Evolutionary conservation across 768 basidiomycete species (phyloP).

Genomic region (Leccinum arenicola): DNA sequence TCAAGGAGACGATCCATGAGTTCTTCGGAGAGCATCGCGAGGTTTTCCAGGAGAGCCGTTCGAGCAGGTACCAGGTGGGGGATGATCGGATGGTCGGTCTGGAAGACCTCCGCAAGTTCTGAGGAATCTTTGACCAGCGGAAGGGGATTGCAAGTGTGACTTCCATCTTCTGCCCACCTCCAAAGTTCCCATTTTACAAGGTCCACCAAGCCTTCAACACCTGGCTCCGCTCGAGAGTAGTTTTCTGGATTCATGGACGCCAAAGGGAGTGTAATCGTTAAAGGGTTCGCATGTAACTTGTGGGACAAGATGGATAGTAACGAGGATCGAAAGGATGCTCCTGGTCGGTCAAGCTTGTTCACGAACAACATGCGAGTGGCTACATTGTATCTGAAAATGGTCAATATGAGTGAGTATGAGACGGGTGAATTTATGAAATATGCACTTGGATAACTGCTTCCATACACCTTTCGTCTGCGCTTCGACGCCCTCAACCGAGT

Average conservation of each 20-base stretch:
- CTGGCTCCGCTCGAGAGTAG: slow-evolving; percentile 75
- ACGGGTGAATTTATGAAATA: slow-evolving; percentile 19
- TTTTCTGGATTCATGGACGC: slow-evolving; percentile 68
- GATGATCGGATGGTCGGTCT: slow-evolving; percentile 62
- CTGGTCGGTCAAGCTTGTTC: slow-evolving; percentile 87
- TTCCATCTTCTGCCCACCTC: slow-evolving; percentile 63
- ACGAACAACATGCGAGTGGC: slow-evolving; percentile 75
- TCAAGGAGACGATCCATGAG: slow-evolving; percentile 72
- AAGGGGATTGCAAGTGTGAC: slow-evolving; percentile 41
- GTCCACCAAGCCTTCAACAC: slow-evolving; percentile 81
- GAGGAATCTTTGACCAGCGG: slow-evolving; percentile 50
- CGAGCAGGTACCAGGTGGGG: slow-evolving; percentile 67
- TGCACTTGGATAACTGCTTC: slow-evolving; percentile 81
- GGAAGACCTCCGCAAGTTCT: slow-evolving; percentile 42
- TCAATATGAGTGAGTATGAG: slow-evolving; percentile 1
- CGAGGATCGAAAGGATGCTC: slow-evolving; percentile 74
- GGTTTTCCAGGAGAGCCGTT: slow-evolving; percentile 66
- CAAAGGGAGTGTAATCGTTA: slow-evolving; percentile 68
- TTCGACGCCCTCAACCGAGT: slow-evolving; percentile 90
- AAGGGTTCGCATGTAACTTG: slow-evolving; percentile 71
- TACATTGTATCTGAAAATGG: slow-evolving; percentile 65
- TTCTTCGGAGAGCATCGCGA: slow-evolving; percentile 77
- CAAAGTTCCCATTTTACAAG: slow-evolving; percentile 82
- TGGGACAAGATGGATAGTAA: slow-evolving; percentile 71
- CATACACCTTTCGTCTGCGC: slow-evolving; percentile 89